These are phyloP conservation scores for Astragalus membranaceus DNA, from an alignment of 306 rosid species.

Conservation along the genomic window DNA sequence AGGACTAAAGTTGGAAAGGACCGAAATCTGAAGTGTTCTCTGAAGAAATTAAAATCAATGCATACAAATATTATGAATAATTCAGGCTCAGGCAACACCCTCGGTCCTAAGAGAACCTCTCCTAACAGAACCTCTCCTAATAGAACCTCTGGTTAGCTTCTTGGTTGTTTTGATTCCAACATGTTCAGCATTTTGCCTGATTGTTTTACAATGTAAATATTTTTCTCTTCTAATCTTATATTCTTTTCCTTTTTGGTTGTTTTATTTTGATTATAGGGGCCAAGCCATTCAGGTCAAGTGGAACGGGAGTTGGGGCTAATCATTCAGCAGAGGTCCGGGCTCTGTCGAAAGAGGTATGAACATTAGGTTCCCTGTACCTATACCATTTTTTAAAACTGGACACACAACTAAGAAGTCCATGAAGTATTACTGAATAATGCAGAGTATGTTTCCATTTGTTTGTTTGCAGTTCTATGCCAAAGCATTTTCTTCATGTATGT, in stretches of 20 bases:
- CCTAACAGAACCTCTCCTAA: constrained; percentile 25
- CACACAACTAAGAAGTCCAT: too few relatives aligned
- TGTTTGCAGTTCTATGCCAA: not conserved
- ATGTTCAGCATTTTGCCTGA: constrained; percentile 15
- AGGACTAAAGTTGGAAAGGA: constrained; percentile 73
- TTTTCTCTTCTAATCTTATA: not conserved
- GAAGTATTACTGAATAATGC: not conserved
- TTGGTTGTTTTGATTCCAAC: not conserved
- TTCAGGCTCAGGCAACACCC: constrained; percentile 23
- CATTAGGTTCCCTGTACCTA: constrained; percentile 5
- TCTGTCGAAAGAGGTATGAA: constrained; percentile 64
- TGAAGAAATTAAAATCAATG: constrained; percentile 54
- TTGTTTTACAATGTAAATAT: not conserved
- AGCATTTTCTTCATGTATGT: not conserved
- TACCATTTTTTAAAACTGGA: too few relatives aligned
- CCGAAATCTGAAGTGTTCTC: constrained; percentile 39
- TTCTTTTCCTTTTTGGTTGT: not conserved
- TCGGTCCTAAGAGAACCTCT: constrained; percentile 24
- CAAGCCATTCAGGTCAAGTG: constrained; percentile 48
- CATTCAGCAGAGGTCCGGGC: constrained; percentile 53
- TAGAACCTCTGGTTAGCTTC: constrained; percentile 32
- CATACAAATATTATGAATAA: constrained; percentile 16
- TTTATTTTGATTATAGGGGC: constrained; percentile 34
- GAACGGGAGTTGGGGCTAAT: constrained; percentile 33
- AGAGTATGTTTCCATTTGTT: not conserved